Base-by-base conservation (phyloP, 2,329 filamentous ascomycete genomes). In the Akanthomyces dipterigenus region DNA sequence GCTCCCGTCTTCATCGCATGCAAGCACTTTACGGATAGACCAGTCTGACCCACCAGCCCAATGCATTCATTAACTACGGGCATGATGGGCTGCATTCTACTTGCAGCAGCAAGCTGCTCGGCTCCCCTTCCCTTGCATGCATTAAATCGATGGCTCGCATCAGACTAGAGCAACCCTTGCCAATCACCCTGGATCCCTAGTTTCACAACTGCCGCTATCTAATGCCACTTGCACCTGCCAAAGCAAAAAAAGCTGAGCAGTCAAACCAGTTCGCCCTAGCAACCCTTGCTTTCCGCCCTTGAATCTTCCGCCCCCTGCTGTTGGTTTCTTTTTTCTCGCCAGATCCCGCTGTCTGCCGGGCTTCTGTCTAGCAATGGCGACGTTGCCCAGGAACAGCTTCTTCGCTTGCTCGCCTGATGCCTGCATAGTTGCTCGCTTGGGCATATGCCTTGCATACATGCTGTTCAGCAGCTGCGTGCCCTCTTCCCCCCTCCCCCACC, bases 1-100 rank as follows among this genome's bases (percentile, higher is more conserved):
- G 4, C 31, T 40, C 31, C 43, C 57, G 49, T 60, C 57, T 60
- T 60, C 57, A 60, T 38, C 56, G 28, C n/a, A 60, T 60, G 57
- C 57, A 60, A 53, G 48, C 57, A 60, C 57, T 60, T 60, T 45
- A 60, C 7, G 20, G 7, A 12, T n/a, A 16, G 18, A 34, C 31
- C 36, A 24, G n/a, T 16, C 40, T 20, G n/a, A 40, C 43, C 14
- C 43, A 36, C 26, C 31, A 3, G 2, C 31, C 31, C 2, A 34
- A 34, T 34, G 31, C 4, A n/a, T n/a, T 34, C 8, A 9, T 34
- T 34, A 24, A n/a, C n/a, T 34, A 22, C 45, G 20, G 18, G n/a
- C 28, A 34, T 49, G 12, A 38, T 40, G 49, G 55, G 2, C n/a
- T 8, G 38, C 14, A 12, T 40, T 42, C 22, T 54, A 54, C 50